Base-by-base conservation (phyloP, 116 monocot species). In the Iris pallida region DNA sequence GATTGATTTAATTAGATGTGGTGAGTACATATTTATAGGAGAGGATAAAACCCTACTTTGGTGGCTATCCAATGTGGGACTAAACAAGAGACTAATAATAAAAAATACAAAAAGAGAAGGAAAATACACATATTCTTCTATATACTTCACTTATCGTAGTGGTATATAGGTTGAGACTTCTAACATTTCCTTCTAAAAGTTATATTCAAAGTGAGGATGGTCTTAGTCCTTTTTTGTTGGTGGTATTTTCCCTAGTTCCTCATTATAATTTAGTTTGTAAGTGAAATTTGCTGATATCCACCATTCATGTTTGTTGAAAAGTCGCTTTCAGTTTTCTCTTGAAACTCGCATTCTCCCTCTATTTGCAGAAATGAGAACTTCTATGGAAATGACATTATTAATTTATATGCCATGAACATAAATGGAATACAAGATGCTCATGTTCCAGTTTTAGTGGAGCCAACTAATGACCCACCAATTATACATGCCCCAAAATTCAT, bases 391-490 rank as follows among this genome's bases (percentile, higher is more conserved):
- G 95, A 95, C 75, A 70, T 77, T 43, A 82, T 95, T 66, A 74
- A 53, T 69, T 75, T 95, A 42, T 76, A 78, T 78, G 79, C 91
- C 6, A 77, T 20, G 11, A 91, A 86, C 47, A 83, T 74, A 45
- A 91, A 91, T 67, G 95, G 95, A 57, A 19, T 76, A 19, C 78
- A 82, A 76, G 88, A 84, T 59, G 79, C 88, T 48, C 79, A 76
- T 64, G 81, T 95, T 19, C 75, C 91, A 51, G 75, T 88, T 65
- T 75, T 78, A 59, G 88, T 95, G 51, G 76, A 88, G 71, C 91
- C 95, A 57, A 69, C 84, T 18, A 95, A 91, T 73, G 88, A 95
- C 78, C 83, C 86, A 63, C 88, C 95, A 52, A 68, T 82, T 57
- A 81, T 95, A 57, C 9, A 73, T 60, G 80, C 74, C 30, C 95